Evolutionary conservation across 768 basidiomycete species (phyloP), one percentile per base, ranked within the genome.

Genomic region (Psilocybe tampanensis): DNA sequence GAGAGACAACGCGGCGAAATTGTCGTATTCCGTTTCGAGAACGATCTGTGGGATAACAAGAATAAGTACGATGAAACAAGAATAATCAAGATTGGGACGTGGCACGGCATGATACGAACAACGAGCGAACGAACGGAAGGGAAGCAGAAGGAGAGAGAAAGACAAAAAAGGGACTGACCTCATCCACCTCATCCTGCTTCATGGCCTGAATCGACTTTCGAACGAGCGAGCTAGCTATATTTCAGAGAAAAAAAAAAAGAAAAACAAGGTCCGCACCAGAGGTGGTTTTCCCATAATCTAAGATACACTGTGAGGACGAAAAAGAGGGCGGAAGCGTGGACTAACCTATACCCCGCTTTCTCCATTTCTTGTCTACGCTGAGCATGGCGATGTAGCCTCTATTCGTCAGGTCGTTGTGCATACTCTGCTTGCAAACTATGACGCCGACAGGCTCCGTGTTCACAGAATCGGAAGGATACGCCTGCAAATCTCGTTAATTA

Each of bases 361-460:
- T 80, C 84, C 87, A 97, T 36, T 78, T 73, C 71, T 86, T 88
- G 71, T 83, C 81, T 24, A 98, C 94, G 66, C 92, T 94, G 54
- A 98, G 84, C 97, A 98, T 98, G 34, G 95, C 97, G 56, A 99
- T 96, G 70, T 99, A 99, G 13, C 97, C 97, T 68, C 97, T 75
- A 69, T 94, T 92, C 9, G 84, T 76, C 36, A 76, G 74, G 60
- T 88, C 82, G 54, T 79, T 79, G 74, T 98, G 97, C 70, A 84
- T 80, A 64, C 94, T 94, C 74, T 97, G 96, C 79, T 98, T 99
- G 84, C 94, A 97, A 19, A 99, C 90, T 58, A 99, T 93, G 15
- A 93, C 92, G 24, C 94, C 97, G 59, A 98, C 84, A 17, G 95
- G 92, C 23, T 74, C 75, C 9, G 81, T 68, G 33, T 47, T 43